Percentiles rank a stretch among this genome's conserved stretches.
Conservation (phyloP, 148 eudicot genomes). For the Rhododendron mucronatum region DNA sequence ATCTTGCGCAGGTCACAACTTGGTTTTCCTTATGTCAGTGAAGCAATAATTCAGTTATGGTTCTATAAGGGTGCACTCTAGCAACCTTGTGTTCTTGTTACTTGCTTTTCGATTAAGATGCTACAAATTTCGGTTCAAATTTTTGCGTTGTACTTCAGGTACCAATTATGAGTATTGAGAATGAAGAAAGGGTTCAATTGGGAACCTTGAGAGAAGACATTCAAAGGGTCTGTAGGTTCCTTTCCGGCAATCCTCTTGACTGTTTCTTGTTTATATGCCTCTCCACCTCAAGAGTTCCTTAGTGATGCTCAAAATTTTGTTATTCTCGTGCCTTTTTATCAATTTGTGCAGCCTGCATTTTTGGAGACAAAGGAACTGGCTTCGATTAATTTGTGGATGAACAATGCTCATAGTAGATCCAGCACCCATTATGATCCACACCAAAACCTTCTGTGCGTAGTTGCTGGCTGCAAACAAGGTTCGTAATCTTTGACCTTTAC, state of each 20-base stretch:
- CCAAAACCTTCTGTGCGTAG: conserved; percentile 75
- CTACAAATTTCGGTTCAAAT: background rate
- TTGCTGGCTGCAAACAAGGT: conserved; percentile 87
- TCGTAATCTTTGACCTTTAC: background rate
- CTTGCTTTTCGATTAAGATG: background rate
- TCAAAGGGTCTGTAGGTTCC: conserved; percentile 40
- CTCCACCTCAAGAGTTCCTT: conserved; percentile 2
- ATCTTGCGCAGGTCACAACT: conserved; percentile 76
- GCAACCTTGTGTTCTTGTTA: background rate
- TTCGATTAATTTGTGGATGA: conserved; percentile 95
- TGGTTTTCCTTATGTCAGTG: conserved; percentile 4
- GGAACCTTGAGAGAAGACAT: conserved; percentile 61
- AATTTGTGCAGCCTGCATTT: conserved; percentile 56
- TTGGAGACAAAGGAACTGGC: conserved; percentile 46
- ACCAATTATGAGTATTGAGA: conserved; percentile 63
- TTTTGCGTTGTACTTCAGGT: conserved; percentile 42
- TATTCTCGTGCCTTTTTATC: conserved; percentile 9
- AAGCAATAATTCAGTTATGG: background rate
- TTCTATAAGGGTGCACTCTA: background rate
- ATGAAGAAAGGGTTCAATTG: conserved; percentile 65
- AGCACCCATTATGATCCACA: conserved; percentile 98
- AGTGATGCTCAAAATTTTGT: background rate
- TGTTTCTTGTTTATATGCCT: background rate
- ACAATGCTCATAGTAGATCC: conserved; percentile 64
- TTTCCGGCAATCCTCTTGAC: background rate